phyloP scores from a whole-genome alignment of 2,329 filamentous ascomycete genomes.

The Sporothrix brasiliensis region DNA sequence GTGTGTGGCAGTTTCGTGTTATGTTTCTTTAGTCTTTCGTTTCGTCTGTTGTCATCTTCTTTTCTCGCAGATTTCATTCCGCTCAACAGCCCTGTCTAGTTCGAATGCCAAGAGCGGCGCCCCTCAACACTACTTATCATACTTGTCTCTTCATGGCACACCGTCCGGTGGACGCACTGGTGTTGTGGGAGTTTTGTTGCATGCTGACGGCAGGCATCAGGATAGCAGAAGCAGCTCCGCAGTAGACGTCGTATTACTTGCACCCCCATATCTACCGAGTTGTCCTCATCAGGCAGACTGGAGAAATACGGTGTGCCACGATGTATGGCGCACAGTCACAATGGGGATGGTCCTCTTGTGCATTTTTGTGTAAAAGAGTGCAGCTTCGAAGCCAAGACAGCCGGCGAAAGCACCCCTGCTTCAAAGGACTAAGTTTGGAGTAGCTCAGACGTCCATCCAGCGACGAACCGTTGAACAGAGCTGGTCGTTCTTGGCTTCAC shows the following conservation, averaged over 20 bases:
- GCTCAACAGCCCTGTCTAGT: constrained; percentile 23
- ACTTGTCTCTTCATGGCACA: neutral
- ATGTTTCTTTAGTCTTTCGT: neutral
- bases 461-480: neutral
- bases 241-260: neutral
- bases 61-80: constrained; percentile 1
- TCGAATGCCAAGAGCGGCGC: constrained; percentile 24
- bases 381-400: neutral
- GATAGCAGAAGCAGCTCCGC: too few species aligned
- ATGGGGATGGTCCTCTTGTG: neutral
- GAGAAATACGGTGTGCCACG: neutral
- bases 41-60: neutral
- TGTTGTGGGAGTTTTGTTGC: neutral
- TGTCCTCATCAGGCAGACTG: too few species aligned
- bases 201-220: neutral
- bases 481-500: constrained; percentile 16
- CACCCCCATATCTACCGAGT: neutral
- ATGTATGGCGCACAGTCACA: neutral
- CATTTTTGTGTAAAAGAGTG: too few species aligned
- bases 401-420: neutral
- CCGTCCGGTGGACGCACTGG: neutral
- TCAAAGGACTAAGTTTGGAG: too few species aligned
- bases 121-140: neutral
- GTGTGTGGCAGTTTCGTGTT: neutral
- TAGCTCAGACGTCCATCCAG: neutral